phyloP scores from a whole-genome alignment of 139 green algal species.

The Coccomyxa sp. region DNA sequence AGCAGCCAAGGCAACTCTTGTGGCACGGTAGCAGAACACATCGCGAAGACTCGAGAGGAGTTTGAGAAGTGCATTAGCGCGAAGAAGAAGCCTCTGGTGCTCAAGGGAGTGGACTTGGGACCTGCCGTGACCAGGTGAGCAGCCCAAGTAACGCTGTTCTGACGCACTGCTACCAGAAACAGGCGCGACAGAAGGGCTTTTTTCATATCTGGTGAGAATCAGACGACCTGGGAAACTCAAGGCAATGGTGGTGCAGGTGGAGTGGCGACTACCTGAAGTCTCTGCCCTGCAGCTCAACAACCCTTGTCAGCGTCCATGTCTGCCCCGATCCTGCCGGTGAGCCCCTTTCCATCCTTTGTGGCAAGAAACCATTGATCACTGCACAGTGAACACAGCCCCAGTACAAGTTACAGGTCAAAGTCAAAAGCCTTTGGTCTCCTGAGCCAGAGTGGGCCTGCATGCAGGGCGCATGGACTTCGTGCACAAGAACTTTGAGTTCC shows the following conservation, averaged over 20 bases:
- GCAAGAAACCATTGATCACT: background rate
- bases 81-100: conserved; percentile 20
- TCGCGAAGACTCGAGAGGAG: no score
- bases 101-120: conserved; percentile 39
- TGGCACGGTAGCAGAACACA: no score
- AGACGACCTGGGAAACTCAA: no score
- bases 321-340: conserved; percentile 7
- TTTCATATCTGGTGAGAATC: no score
- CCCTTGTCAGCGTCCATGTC: conserved; percentile 36
- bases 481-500: conserved; percentile 55
- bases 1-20: no score
- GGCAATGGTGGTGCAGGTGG: no score
- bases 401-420: background rate
- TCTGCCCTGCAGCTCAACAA: background rate
- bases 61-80: background rate
- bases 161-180: no score
- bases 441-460: background rate
- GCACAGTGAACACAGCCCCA: background rate
- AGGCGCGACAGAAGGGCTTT: no score
- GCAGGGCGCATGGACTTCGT: conserved; percentile 47
- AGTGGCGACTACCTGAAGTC: background rate
- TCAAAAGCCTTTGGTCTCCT: background rate
- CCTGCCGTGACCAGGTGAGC: conserved; percentile 28
- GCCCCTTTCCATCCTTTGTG: background rate
- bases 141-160: background rate